phyloP scores from a whole-genome alignment of 75 land plant genomes.

The Ceratopteris richardii region DNA sequence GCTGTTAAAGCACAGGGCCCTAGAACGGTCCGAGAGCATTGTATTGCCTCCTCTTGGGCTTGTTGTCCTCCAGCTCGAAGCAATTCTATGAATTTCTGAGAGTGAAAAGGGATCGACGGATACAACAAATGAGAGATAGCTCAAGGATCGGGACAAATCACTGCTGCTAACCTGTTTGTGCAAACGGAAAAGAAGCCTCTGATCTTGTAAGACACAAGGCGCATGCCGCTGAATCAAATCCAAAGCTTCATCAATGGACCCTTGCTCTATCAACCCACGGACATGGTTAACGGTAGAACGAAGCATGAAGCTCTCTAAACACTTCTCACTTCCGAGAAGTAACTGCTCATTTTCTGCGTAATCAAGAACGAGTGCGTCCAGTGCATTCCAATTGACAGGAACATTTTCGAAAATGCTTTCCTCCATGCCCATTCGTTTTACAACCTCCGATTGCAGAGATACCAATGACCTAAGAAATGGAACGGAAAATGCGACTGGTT shows the following conservation, averaged over 20 bases:
- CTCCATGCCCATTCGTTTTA: too few species aligned
- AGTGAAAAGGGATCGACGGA: too few species aligned
- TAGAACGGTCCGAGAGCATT: constrained; percentile 56
- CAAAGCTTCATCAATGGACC: constrained; percentile 55
- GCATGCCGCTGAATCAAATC: constrained; percentile 57
- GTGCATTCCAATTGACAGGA: constrained; percentile 82
- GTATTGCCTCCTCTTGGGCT: constrained; percentile 60
- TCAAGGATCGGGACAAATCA: neutral
- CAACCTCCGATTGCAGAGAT: too few species aligned
- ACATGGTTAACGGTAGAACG: constrained; percentile 51
- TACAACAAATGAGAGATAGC: neutral
- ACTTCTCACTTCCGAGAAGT: constrained; percentile 9
- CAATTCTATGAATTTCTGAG: constrained; percentile 85
- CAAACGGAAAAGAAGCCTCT: constrained; percentile 69
- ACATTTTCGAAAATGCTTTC: too few species aligned
- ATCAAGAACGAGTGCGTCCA: constrained; percentile 77
- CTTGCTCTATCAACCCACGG: constrained; percentile 48
- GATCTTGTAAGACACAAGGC: constrained; percentile 66
- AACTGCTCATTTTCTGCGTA: constrained; percentile 76
- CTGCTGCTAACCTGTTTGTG: constrained; percentile 83
- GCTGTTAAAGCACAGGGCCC: constrained; percentile 94
- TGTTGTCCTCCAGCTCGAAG: constrained; percentile 63
- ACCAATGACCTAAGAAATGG: too few species aligned
- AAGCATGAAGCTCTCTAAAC: constrained; percentile 16
- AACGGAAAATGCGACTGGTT: too few species aligned